Evolutionary conservation across 2,329 filamentous ascomycete species (phyloP), one percentile per base, ranked within the genome.

Genomic region (Fusarium oxysporum): DNA sequence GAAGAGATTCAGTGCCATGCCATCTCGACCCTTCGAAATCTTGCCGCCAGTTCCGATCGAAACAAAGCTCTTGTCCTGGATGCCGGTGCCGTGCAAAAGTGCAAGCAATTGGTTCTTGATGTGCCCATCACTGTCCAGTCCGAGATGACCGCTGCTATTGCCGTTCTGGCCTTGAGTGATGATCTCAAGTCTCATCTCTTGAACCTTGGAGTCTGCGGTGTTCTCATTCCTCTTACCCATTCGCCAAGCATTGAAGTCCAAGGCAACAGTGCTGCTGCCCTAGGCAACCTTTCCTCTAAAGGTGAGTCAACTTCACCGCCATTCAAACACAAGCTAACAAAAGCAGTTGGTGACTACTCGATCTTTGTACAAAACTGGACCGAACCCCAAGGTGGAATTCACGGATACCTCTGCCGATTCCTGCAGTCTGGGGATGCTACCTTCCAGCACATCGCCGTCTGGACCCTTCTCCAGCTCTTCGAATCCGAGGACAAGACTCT

Each of bases 71-170:
- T 99, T n/a, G 96, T 99, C 2, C 86, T 99, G 54, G 95, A 98
- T 82, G 96, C 96, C 38, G 96, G 96, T 30, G 96, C 96, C 4
- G 96, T 99, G 43, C 95, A 98, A 81, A 98, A 98, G 82, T 99
- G 96, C 90, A 98, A 98, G 84, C 94, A 98, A 80, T 88, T 99
- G 58, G 95, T 99, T 30, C 86, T 99, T 23, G 92, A 97, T 62
- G 96, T 98, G 6, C 95, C 96, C 0, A 88, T 98, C 54, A 96
- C 93, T 43, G 96, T 99, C 5, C 96, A 99, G 81, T 98, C 95
- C 4, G 96, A 99, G 82, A 99, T 99, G 96, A 99, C 96, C 8
- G 96, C 96, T n/a, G 96, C 96, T 3, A 98, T 99, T 82, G 96
- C 96, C 41, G 96, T 99, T 19, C 88, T 99, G 72, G 96, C 96